Percentiles rank a stretch among this genome's conserved stretches.
Evolutionary conservation across 2,329 filamentous ascomycete species (phyloP).

Genomic region (Hymenotorrendiella dingleyae): DNA sequence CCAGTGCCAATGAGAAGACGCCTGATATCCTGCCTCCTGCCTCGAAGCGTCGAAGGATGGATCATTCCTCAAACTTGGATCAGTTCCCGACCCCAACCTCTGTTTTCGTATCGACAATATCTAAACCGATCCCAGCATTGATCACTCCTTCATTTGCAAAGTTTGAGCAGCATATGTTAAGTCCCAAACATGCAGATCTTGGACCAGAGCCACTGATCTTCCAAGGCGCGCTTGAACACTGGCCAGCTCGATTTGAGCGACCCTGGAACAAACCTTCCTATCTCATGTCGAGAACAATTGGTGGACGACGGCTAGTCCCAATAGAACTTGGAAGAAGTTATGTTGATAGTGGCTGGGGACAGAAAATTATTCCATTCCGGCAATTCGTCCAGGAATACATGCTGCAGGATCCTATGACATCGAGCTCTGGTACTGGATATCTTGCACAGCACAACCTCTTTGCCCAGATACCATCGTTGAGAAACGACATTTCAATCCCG

Average conservation of each 20-base stretch:
- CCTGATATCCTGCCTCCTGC: constrained; percentile 1
- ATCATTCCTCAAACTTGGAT: constrained; percentile 1
- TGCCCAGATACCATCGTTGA: constrained; percentile 69
- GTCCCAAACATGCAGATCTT: constrained; percentile 31
- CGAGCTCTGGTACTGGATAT: constrained; percentile 57
- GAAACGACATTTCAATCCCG: constrained; percentile 70
- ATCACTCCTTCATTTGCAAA: constrained; percentile 45
- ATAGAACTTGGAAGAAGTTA: constrained; percentile 85
- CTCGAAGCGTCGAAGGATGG: constrained; percentile 20
- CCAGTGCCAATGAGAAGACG: background rate
- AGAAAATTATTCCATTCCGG: constrained; percentile 69
- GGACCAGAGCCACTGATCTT: constrained; percentile 63
- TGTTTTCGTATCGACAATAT: constrained; percentile 38
- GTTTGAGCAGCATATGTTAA: constrained; percentile 57
- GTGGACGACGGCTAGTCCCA: constrained; percentile 73
- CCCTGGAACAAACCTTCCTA: constrained; percentile 73
- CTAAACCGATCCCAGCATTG: constrained; percentile 36
- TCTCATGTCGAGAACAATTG: constrained; percentile 67
- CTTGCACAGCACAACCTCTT: constrained; percentile 90
- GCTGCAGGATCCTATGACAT: background rate
- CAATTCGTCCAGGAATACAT: constrained; percentile 53
- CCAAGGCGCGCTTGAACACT: constrained; percentile 55
- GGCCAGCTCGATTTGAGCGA: constrained; percentile 66
- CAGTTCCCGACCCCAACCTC: constrained; percentile 16
- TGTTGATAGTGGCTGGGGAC: constrained; percentile 78